Percentiles rank a stretch among this genome's conserved stretches.
Conservation (phyloP, 129 eudicot genomes). For the Lonicera japonica region DNA sequence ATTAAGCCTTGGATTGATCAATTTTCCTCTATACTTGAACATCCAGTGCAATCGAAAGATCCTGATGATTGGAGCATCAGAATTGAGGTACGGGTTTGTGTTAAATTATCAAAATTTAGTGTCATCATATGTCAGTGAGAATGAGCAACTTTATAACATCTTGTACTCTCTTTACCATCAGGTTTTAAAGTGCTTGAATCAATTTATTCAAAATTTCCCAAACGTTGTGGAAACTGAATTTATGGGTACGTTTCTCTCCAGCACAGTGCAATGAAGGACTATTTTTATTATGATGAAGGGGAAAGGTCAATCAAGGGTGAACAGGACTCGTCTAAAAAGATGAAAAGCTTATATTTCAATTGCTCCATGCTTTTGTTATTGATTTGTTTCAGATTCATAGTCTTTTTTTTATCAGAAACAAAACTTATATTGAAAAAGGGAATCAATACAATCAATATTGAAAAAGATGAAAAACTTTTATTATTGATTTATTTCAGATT, state of each 20-base stretch:
- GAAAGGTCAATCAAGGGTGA: no score
- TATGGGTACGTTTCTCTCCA: constrained; percentile 37
- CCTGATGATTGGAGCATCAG: constrained; percentile 98
- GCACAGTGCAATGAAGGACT: not conserved
- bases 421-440: no score
- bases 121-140: constrained; percentile 17
- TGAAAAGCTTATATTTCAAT: not conserved
- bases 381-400: constrained; percentile 1
- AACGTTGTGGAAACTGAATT: constrained; percentile 65
- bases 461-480: no score
- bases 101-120: constrained; percentile 6
- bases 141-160: constrained; percentile 5
- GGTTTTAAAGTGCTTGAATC: constrained; percentile 95
- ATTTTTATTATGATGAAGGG: no score
- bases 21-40: constrained; percentile 54
- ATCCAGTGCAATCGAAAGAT: constrained; percentile 83
- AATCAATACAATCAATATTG: no score
- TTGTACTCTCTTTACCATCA: constrained; percentile 24
- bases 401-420: no score
- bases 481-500: no score
- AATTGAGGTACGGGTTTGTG: constrained; percentile 65
- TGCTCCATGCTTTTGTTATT: not conserved
- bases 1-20: constrained; percentile 80
- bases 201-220: constrained; percentile 77
- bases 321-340: no score